Base-by-base conservation (phyloP, 805 yeast genomes). In the Sugiyamaella qingdaonensis region DNA sequence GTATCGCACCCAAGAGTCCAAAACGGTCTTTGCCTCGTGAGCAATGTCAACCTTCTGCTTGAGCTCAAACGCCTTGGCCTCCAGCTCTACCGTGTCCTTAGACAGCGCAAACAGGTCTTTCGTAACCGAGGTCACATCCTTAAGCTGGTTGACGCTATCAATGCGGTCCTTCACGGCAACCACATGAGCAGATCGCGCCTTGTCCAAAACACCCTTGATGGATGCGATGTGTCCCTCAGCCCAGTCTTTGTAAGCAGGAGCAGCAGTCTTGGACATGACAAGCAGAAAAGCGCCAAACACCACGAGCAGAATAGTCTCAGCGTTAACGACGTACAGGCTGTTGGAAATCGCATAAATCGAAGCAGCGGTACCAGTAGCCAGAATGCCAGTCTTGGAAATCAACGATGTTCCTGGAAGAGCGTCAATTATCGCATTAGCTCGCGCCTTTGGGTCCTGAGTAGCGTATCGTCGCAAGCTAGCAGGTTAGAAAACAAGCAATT, bases 1-100 rank as follows among this genome's bases (percentile, higher is more conserved):
- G 75, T 87, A 88, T 82, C 98, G 88, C 66, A 91, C 97, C 99
- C 99, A 94, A 13, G 98, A 89, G 77, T 94, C 99, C 70, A 94
- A 83, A 57, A 92, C 96, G 54, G 94, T 77, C 78, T 87, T 90
- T 68, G 98, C 98, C 79, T 90, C 96, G 58, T 77, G 65, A 54
- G 95, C 92, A 62, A 90, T 81, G 59, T 84, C 90, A 62, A 88
- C 90, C 70, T 84, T 75, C 80, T 94, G 99, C 79, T 90, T 86
- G 72, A 88, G 82, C 77, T 88, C 95, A 68, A 91, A 94, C 53
- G 92, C 83, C 76, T 89, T 82, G 60, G 97, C 95, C 81, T 94
- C 99, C 68, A 91, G 81, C 76, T 86, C 81, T 63, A 95, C 97
- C 59, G 99, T 92, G 78, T 94, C 97, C 79, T 89, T 91, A 58